These are phyloP conservation scores for Rhodotorula sp. DNA, from an alignment of 1,284 basidiomycete species.

Conservation along the genomic window DNA sequence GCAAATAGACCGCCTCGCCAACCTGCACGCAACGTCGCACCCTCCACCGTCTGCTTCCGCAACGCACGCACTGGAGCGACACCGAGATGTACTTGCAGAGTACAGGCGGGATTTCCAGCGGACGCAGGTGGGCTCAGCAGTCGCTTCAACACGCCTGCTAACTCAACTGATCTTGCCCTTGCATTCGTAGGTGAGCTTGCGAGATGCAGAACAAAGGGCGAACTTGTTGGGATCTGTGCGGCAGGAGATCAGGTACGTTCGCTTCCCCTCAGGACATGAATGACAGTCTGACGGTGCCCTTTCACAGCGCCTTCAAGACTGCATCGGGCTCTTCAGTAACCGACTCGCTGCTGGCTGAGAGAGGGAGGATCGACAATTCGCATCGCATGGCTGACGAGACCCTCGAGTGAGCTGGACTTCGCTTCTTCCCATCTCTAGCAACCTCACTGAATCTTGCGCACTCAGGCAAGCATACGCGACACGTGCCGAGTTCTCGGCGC, in stretches of 20 bases:
- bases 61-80: constrained; percentile 82
- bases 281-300: constrained; percentile 50
- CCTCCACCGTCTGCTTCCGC: constrained; percentile 77
- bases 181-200: constrained; percentile 64
- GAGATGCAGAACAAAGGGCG: constrained; percentile 76
- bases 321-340: constrained; percentile 59
- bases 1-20: constrained; percentile 34
- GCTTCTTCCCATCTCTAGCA: constrained; percentile 5
- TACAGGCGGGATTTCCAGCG: constrained; percentile 76
- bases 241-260: constrained; percentile 85
- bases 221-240: constrained; percentile 87
- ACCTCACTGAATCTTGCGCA: not conserved
- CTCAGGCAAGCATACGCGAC: constrained; percentile 94
- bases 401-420: constrained; percentile 60
- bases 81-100: constrained; percentile 85
- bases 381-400: constrained; percentile 94
- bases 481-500: constrained; percentile 85
- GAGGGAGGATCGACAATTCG: constrained; percentile 83
- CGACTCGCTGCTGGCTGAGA: constrained; percentile 81
- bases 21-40: constrained; percentile 41
- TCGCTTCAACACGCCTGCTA: too few relatives aligned
- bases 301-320: constrained; percentile 72
- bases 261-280: not conserved
- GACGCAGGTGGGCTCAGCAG: constrained; percentile 62
- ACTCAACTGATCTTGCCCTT: not conserved